Base-by-base conservation (phyloP, 805 yeast genomes). In the Wickerhamomyces queroliae region DNA sequence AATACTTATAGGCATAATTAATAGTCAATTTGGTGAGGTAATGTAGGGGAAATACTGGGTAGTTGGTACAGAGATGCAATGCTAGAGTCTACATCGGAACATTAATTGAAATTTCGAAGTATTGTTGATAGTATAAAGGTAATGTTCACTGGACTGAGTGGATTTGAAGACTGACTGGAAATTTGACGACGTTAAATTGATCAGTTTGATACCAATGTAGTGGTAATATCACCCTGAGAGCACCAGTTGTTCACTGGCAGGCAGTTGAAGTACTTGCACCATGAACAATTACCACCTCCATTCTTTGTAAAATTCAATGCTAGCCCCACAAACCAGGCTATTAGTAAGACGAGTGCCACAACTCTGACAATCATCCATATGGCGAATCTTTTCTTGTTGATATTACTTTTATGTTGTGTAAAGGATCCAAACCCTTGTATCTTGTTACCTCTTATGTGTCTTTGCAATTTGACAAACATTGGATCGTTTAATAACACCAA, bases 201-300 rank as follows among this genome's bases (percentile, higher is more conserved):
- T 9, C 11, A 23, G 11, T 8, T 23, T 11, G 5, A 26, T 26
- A 13, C 17, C 26, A 31, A 24, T 8, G 35, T 21, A 8, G 47
- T 40, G 13, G 46, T 44, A 20, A 48, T 33, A 9, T 46, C 45
- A n/a, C 80, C 80, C 22, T 56, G 49, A 35, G 72, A 78, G 54
- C 88, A 82, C 88, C 88, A 82, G 22, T 76, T 80, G 43, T 77
- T 69, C 4, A 82, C 82, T 0, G 88, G 88, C 12, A 82, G 53
- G 50, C 90, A 83, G 47, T 77, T 78, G 48, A 83, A 64, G 52
- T 82, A 83, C 53, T 79, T 80, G 63, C 90, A 83, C 90, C 90
- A 83, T 13, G 64, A 55, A 56, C 90, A 83, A 41, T 66, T 58
- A 6, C 67, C 69, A 11, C 72, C 73, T 8, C 75, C 78, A 30